These are phyloP conservation scores for Knufia petricola DNA, from an alignment of 2,329 filamentous ascomycete genomes.

Conservation along the genomic window DNA sequence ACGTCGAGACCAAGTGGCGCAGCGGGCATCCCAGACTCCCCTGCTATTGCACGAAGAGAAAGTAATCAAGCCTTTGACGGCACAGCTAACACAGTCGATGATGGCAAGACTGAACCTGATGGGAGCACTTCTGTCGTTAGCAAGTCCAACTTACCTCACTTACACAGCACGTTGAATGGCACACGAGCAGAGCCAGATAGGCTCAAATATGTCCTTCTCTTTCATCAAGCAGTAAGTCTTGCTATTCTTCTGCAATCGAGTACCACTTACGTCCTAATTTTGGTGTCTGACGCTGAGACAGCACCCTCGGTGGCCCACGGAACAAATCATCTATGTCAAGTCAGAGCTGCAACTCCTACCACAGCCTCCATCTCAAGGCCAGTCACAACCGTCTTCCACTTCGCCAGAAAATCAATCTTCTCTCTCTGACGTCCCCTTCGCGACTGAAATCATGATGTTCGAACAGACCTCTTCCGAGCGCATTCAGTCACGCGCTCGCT, in stretches of 20 bases:
- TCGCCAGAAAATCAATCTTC: not conserved
- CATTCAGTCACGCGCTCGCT: not conserved
- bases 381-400: too few relatives aligned
- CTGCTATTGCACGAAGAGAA: not conserved
- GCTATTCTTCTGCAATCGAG: not conserved
- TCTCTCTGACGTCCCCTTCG: not conserved
- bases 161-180: conserved; percentile 15
- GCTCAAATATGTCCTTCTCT: conserved; percentile 16
- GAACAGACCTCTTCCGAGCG: not conserved
- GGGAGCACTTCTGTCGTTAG: not conserved
- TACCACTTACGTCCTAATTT: not conserved
- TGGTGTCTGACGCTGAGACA: not conserved
- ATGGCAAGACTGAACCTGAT: not conserved
- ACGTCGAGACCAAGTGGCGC: not conserved
- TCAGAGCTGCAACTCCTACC: conserved; percentile 5
- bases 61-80: not conserved
- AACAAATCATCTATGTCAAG: conserved; percentile 7
- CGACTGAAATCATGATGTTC: conserved; percentile 12
- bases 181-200: conserved; percentile 9
- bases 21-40: too few relatives aligned
- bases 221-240: conserved; percentile 11
- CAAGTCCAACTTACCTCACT: not conserved
- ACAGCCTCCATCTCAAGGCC: not conserved
- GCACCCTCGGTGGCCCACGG: conserved; percentile 15
- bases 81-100: not conserved